These are phyloP conservation scores for Aurantiochytrium sp. DNA, from an alignment of 108 stramenopile species.

Conservation along the genomic window DNA sequence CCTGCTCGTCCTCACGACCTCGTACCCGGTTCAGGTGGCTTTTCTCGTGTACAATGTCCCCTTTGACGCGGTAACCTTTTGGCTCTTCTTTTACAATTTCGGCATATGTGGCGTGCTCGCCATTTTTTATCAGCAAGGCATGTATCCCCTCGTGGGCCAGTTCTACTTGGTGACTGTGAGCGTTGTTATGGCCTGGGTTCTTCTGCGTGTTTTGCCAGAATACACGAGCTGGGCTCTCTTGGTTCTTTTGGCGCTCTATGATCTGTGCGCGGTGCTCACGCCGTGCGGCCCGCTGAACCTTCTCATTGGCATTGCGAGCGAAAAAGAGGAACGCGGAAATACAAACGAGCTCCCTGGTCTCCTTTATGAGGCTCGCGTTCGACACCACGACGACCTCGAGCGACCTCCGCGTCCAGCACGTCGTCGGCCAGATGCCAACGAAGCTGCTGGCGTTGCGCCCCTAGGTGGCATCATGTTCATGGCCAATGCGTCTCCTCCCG, in stretches of 20 bases:
- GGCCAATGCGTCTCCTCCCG: neutral
- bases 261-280: slow-evolving; percentile 77
- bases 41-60: slow-evolving; percentile 62
- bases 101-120: slow-evolving; percentile 73
- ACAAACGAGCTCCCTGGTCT: slow-evolving; percentile 70
- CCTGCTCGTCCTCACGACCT: slow-evolving; percentile 45
- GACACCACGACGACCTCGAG: neutral
- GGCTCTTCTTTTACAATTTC: slow-evolving; percentile 79
- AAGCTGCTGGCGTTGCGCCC: neutral
- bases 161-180: slow-evolving; percentile 73
- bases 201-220: slow-evolving; percentile 69
- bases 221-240: slow-evolving; percentile 92
- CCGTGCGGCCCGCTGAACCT: slow-evolving; percentile 89
- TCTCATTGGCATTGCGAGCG: slow-evolving; percentile 71
- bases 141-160: slow-evolving; percentile 74
- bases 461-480: neutral
- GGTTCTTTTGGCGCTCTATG: slow-evolving; percentile 81
- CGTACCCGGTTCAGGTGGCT: slow-evolving; percentile 39
- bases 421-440: neutral
- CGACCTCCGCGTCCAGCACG: slow-evolving; percentile 17
- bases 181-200: slow-evolving; percentile 87
- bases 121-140: slow-evolving; percentile 83
- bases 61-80: slow-evolving; percentile 72
- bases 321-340: slow-evolving; percentile 52
- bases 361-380: slow-evolving; percentile 78